These are phyloP conservation scores for Iris pallida DNA, from an alignment of 116 monocot genomes.

Conservation along the genomic window DNA sequence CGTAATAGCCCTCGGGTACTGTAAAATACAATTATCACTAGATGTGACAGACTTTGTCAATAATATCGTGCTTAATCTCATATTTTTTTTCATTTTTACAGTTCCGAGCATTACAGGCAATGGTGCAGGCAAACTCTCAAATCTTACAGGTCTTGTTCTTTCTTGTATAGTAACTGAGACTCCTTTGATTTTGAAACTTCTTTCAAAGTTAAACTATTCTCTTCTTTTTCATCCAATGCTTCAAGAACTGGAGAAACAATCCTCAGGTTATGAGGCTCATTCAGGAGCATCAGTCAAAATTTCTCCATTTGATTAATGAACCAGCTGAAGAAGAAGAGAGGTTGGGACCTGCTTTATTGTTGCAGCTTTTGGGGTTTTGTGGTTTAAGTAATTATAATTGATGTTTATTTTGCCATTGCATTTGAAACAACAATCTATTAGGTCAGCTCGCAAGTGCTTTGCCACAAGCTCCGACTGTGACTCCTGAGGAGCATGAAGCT, in stretches of 20 bases:
- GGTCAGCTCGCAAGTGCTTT: constrained; percentile 24
- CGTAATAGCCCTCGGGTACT: too few relatives aligned
- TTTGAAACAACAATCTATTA: constrained; percentile 21
- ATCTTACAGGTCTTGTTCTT: constrained; percentile 58
- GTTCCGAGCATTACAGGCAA: too few relatives aligned
- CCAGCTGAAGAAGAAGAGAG: constrained; percentile 73
- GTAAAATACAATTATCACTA: background rate
- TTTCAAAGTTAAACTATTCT: constrained; percentile 1
- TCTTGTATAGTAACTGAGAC: background rate
- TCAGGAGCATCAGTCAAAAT: too few relatives aligned
- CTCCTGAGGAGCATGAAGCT: constrained; percentile 41
- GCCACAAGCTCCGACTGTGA: constrained; percentile 31
- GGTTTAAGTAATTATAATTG: too few relatives aligned
- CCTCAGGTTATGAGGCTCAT: too few relatives aligned
- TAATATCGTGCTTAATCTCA: background rate
- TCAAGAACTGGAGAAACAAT: constrained; percentile 48
- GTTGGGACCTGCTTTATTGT: constrained; percentile 15
- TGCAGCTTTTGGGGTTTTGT: constrained; percentile 4
- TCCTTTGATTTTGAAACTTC: background rate
- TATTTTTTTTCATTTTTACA: too few relatives aligned
- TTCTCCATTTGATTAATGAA: too few relatives aligned
- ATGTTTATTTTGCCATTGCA: background rate
- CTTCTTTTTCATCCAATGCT: too few relatives aligned
- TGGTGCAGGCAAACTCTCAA: constrained; percentile 90
- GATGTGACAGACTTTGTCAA: background rate